A percentile compares a stretch with the other conserved stretches of the same genome.
phyloP scores from a whole-genome alignment of 1,284 basidiomycete species.

The Mycosarcoma mackinlayi region DNA sequence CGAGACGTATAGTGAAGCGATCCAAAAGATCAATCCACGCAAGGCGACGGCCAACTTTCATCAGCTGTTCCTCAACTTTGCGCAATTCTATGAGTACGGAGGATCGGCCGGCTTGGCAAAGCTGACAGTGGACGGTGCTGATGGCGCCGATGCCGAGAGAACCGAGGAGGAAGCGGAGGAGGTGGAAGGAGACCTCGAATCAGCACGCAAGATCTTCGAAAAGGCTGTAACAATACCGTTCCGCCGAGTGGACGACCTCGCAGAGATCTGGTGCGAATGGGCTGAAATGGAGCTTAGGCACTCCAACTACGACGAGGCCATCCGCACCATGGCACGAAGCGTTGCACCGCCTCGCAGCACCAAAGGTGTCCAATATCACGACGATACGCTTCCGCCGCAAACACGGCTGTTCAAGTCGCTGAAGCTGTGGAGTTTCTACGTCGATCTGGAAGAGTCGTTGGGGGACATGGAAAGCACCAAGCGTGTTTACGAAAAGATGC shows the following conservation, averaged over 20 bases:
- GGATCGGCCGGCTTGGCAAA: conserved; percentile 71
- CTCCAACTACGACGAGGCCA: conserved; percentile 94
- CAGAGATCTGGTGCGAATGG: conserved; percentile 99
- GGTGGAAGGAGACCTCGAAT: conserved; percentile 83
- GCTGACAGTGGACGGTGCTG: conserved; percentile 72
- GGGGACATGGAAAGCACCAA: conserved; percentile 92
- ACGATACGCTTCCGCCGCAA: conserved; percentile 90
- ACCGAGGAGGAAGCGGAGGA: conserved; percentile 66
- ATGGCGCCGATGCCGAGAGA: conserved; percentile 73
- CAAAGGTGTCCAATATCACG: conserved; percentile 88
- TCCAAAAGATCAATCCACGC: conserved; percentile 87
- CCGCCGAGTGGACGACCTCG: conserved; percentile 95
- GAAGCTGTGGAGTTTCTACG: conserved; percentile 98
- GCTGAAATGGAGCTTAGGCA: conserved; percentile 96
- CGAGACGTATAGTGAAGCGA: conserved; percentile 88
- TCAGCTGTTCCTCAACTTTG: conserved; percentile 91
- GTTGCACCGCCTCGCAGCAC: conserved; percentile 82
- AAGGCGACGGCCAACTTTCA: conserved; percentile 92
- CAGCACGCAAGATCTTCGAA: conserved; percentile 90
- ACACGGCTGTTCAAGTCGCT: conserved; percentile 93
- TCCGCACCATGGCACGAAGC: conserved; percentile 94
- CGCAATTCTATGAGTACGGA: conserved; percentile 96
- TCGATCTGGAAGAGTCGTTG: conserved; percentile 95
- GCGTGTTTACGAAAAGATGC: conserved; percentile 93
- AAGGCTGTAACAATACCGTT: conserved; percentile 91